These are phyloP conservation scores for Teratosphaeria destructans DNA, from an alignment of 2,329 filamentous ascomycete species.

Conservation along the genomic window DNA sequence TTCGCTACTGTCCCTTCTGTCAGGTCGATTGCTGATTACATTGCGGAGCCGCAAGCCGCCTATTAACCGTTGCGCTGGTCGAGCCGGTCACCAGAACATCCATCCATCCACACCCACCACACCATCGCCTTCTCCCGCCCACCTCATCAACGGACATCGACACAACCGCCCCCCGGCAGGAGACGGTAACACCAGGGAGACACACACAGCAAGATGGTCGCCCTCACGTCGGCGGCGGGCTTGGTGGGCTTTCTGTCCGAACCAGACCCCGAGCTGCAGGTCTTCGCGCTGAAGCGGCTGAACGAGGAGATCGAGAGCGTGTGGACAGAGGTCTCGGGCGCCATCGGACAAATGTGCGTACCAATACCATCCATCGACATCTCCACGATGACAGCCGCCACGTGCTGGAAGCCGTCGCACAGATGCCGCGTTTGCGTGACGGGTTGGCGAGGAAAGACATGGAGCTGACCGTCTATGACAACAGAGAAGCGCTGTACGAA, in stretches of 20 bases:
- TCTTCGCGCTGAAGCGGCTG: slow-evolving; percentile 88
- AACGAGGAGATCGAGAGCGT: slow-evolving; percentile 95
- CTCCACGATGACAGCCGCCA: neutral
- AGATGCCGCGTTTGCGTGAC: slow-evolving; percentile 1
- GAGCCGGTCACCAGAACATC: neutral
- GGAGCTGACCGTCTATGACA: slow-evolving; percentile 11
- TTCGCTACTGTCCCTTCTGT: neutral
- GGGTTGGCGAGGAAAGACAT: neutral
- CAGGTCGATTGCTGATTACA: neutral
- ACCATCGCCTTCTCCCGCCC: neutral
- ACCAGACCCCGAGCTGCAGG: slow-evolving; percentile 84
- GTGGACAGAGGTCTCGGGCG: slow-evolving; percentile 92
- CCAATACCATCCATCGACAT: neutral
- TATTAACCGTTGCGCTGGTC: neutral
- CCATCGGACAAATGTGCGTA: slow-evolving; percentile 83
- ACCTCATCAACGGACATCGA: neutral
- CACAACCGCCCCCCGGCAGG: neutral
- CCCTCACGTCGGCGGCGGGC: slow-evolving; percentile 85
- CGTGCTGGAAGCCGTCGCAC: neutral
- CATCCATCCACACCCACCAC: neutral
- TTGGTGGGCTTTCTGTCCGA: slow-evolving; percentile 92
- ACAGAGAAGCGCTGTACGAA: slow-evolving; percentile 91
- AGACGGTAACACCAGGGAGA: neutral
- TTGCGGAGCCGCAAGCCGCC: neutral
- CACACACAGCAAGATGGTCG: slow-evolving; percentile 55